These are phyloP conservation scores for Penicillium palitans DNA, from an alignment of 2,329 filamentous ascomycete genomes.

Conservation along the genomic window DNA sequence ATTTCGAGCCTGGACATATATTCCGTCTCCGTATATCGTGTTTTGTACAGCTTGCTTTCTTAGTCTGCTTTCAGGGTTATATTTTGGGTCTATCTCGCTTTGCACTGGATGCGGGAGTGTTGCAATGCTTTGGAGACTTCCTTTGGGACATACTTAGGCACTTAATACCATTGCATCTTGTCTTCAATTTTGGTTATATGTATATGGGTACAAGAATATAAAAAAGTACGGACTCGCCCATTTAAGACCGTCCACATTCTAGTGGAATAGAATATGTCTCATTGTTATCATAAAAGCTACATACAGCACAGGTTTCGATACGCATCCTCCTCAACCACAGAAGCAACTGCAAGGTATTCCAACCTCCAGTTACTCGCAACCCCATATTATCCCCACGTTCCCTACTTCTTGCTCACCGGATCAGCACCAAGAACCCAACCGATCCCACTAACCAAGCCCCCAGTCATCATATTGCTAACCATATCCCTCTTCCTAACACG, in stretches of 20 bases:
- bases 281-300: slow-evolving; percentile 6
- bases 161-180: slow-evolving; percentile 21
- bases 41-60: slow-evolving; percentile 13
- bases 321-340: not conserved
- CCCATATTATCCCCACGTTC: not conserved
- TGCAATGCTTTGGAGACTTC: slow-evolving; percentile 20
- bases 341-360: not conserved
- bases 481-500: slow-evolving; percentile 53
- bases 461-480: slow-evolving; percentile 64
- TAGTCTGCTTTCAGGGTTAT: slow-evolving; percentile 6
- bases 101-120: slow-evolving; percentile 11
- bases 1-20: slow-evolving; percentile 23
- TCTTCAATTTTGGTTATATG: not conserved
- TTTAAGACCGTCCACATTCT: not conserved
- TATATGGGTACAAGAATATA: not conserved
- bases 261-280: not conserved
- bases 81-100: slow-evolving; percentile 7
- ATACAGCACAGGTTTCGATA: not conserved
- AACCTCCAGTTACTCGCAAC: not conserved
- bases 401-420: slow-evolving; percentile 39
- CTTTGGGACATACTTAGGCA: slow-evolving; percentile 19
- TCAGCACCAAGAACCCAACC: slow-evolving; percentile 64
- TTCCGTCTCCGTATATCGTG: slow-evolving; percentile 18
- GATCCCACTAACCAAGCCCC: slow-evolving; percentile 61
- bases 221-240: not conserved